A percentile compares a stretch with the other conserved stretches of the same genome.
phyloP scores from a whole-genome alignment of 2,329 filamentous ascomycete genomes.

The Penicillium oxalicum region DNA sequence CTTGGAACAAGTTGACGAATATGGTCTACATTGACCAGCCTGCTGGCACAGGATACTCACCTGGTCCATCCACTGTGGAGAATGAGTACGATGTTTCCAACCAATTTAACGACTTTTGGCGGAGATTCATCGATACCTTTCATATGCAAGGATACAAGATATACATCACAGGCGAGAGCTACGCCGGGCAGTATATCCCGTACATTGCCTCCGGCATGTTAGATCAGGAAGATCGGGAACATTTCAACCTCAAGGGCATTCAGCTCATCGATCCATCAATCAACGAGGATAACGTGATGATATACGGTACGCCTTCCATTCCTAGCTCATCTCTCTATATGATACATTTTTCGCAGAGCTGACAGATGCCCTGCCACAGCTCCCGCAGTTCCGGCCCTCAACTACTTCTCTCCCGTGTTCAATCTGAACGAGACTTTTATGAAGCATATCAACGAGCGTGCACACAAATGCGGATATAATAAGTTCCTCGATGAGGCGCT shows the following conservation, averaged over 20 bases:
- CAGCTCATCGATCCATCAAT: conserved; percentile 68
- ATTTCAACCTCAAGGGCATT: conserved; percentile 63
- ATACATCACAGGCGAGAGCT: conserved; percentile 68
- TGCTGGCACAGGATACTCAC: conserved; percentile 61
- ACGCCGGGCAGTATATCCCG: conserved; percentile 62
- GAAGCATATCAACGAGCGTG: conserved; percentile 32
- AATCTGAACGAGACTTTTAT: conserved; percentile 39
- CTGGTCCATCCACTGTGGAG: conserved; percentile 58
- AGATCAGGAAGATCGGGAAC: conserved; percentile 57
- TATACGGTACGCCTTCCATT: conserved; percentile 38
- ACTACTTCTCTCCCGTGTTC: conserved; percentile 38
- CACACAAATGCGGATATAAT: conserved; percentile 42
- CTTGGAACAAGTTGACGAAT: conserved; percentile 68
- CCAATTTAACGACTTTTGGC: conserved; percentile 73
- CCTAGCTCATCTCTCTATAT: background rate
- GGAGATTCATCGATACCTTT: conserved; percentile 67
- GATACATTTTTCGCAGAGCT: background rate
- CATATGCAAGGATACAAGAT: conserved; percentile 61
- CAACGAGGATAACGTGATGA: conserved; percentile 47
- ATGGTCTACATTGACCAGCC: conserved; percentile 55
- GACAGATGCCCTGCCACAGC: conserved; percentile 16
- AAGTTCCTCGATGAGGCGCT: conserved; percentile 43
- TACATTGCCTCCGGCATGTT: conserved; percentile 71
- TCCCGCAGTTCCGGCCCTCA: conserved; percentile 38
- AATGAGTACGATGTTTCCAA: conserved; percentile 61